A percentile compares a stretch with the other conserved stretches of the same genome.
Conservation (phyloP, 306 rosid genomes). For the Malus fusca region DNA sequence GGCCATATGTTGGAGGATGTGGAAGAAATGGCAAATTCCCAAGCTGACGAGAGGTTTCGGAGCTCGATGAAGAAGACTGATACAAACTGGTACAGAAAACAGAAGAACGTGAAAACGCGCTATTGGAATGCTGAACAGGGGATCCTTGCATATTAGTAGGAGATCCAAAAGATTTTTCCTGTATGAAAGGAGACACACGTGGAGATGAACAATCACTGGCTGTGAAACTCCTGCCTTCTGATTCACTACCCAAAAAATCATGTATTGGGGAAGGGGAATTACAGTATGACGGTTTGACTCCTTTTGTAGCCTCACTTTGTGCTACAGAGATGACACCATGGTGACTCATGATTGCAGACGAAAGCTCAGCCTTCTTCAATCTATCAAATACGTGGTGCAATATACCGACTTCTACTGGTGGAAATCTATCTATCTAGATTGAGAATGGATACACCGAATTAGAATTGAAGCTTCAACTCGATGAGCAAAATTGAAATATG, state of each 20-base stretch:
- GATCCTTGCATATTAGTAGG: slow-evolving; percentile 9
- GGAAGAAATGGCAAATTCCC: slow-evolving; percentile 43
- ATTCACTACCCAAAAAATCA: slow-evolving; percentile 21
- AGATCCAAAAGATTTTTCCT: slow-evolving; percentile 8
- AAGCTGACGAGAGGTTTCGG: slow-evolving; percentile 32
- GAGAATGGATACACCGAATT: neutral
- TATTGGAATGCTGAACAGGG: slow-evolving; percentile 9
- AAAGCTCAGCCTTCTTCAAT: slow-evolving; percentile 12
- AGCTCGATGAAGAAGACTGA: slow-evolving; percentile 32
- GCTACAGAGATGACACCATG: slow-evolving; percentile 9
- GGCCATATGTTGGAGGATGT: slow-evolving; percentile 24
- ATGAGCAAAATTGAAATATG: neutral
- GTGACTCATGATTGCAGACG: slow-evolving; percentile 18
- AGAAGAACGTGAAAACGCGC: slow-evolving; percentile 31
- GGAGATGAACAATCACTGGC: slow-evolving; percentile 19
- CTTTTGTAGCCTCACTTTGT: slow-evolving; percentile 16
- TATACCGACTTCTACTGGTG: neutral
- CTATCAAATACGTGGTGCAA: neutral
- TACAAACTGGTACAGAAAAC: slow-evolving; percentile 39
- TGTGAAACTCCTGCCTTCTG: slow-evolving; percentile 17
- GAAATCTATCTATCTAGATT: neutral
- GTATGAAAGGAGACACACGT: slow-evolving; percentile 25
- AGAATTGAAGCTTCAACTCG: neutral
- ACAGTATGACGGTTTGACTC: slow-evolving; percentile 14
- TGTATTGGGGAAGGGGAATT: slow-evolving; percentile 7